Evolutionary conservation across 2,329 filamentous ascomycete species (phyloP), one percentile per base, ranked within the genome.

Genomic region (Amylocarpus encephaloides): DNA sequence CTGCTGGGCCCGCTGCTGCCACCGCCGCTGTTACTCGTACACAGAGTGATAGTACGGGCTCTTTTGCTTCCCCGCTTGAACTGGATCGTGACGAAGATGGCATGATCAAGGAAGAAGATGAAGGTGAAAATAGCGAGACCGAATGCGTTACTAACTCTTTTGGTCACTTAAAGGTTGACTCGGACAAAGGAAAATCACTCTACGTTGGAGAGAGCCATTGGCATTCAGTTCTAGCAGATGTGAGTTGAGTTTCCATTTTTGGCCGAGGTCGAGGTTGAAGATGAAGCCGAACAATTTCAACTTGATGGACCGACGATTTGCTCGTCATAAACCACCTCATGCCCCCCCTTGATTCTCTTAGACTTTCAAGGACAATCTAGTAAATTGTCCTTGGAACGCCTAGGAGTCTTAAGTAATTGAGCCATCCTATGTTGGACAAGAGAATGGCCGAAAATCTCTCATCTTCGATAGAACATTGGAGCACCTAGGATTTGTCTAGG

Each of bases 121-220:
- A 76, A n/a, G 73, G 68, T 56, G 69, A 75, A 50, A 81, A 84
- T 51, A 88, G 82, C 62, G 85, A 89, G 58, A 76, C 81, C 6
- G 86, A 88, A 54, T 79, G 83, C 38, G 80, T 84, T 40, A 83
- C 84, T 4, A 83, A 82, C 50, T 88, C 86, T 1, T 77, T 93
- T 54, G 88, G 88, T n/a, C 76, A 90, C 41, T 77, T 95, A 63
- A 91, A 90, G 64, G 84, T 95, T 56, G 86, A 91, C 61, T 69
- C 76, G 18, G 86, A 86, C 63, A 86, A 86, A 62, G 74, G 77
- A 49, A 89, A 89, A 67, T 85, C 85, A 19, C 80, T 88, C 34
- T 94, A 93, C 65, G 73, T 92, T 54, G 89, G 88, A 49, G 85
- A 89, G 57, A 84, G 87, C 49, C 86, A 93, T 67, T 94, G 89